phyloP scores from a whole-genome alignment of 768 basidiomycete species.

The Sarcomyxa edulis region DNA sequence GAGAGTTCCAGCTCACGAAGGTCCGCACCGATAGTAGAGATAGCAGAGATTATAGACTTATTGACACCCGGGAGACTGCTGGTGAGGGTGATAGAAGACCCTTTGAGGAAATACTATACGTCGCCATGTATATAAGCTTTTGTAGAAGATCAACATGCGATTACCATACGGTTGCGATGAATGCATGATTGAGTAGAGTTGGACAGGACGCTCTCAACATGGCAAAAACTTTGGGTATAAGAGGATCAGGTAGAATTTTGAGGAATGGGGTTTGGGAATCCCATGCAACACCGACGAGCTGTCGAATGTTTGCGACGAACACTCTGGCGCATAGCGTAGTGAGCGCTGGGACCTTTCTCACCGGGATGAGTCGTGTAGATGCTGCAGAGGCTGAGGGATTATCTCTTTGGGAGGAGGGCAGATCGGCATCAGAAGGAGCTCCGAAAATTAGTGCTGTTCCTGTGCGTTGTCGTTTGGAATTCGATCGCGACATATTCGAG shows the following conservation, averaged over 20 bases:
- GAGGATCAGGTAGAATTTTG: slow-evolving; percentile 42
- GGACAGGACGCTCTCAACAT: slow-evolving; percentile 47
- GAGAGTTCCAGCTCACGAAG: slow-evolving; percentile 46
- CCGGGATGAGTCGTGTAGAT: slow-evolving; percentile 37
- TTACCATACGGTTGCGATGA: slow-evolving; percentile 48
- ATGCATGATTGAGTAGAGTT: slow-evolving; percentile 42
- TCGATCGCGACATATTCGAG: too few species aligned
- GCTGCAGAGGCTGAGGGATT: slow-evolving; percentile 47
- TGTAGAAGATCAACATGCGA: too few species aligned
- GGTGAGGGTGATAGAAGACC: slow-evolving; percentile 40
- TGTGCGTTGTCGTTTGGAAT: slow-evolving; percentile 22
- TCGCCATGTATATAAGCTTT: too few species aligned
- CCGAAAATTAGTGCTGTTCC: slow-evolving; percentile 24
- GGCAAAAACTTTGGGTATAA: slow-evolving; percentile 46
- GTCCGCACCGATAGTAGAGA: slow-evolving; percentile 28
- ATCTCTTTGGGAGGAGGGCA: slow-evolving; percentile 22
- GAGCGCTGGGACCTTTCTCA: slow-evolving; percentile 35
- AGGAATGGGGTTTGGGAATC: slow-evolving; percentile 32
- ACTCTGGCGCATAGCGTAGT: slow-evolving; percentile 43
- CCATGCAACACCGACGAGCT: slow-evolving; percentile 35
- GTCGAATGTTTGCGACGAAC: slow-evolving; percentile 41
- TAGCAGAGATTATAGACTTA: slow-evolving; percentile 40
- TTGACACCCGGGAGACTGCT: slow-evolving; percentile 48
- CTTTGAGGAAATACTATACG: slow-evolving; percentile 53
- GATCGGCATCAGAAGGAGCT: slow-evolving; percentile 40